These are phyloP conservation scores for Thymus quinquecostatus DNA, from an alignment of 257 asterid species.

Conservation along the genomic window DNA sequence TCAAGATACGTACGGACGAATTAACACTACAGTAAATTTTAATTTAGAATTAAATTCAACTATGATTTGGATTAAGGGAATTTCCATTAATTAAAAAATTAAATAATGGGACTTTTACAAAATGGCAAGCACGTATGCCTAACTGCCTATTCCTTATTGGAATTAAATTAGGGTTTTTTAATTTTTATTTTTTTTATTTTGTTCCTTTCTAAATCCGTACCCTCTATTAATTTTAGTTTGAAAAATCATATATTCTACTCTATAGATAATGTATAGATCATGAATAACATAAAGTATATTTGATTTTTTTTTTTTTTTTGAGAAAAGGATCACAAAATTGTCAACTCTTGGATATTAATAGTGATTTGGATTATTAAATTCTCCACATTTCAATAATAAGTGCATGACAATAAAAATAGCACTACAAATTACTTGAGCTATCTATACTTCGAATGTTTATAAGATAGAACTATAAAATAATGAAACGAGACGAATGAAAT, in stretches of 20 bases:
- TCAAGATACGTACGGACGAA: too few species aligned
- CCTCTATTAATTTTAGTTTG: neutral
- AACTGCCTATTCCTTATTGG: neutral
- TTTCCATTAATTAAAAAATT: neutral
- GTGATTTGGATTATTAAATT: neutral
- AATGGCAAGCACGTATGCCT: constrained; percentile 24
- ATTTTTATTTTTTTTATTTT: neutral
- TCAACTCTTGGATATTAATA: neutral
- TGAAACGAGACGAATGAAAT: too few species aligned
- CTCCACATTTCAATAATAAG: neutral
- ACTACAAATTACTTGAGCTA: too few species aligned
- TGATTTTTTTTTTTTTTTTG: neutral
- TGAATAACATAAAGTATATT: neutral
- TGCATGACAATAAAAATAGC: neutral
- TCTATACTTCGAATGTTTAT: too few species aligned
- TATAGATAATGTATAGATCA: neutral
- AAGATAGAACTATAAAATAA: too few species aligned
- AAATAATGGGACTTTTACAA: constrained; percentile 5
- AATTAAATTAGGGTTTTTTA: constrained; percentile 12
- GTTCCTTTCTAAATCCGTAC: neutral
- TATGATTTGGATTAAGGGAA: neutral
- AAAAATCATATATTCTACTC: neutral
- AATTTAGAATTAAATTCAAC: neutral
- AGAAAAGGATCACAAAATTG: neutral
- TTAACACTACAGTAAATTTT: too few species aligned